Evolutionary conservation across 192 early-diverging fungal species (phyloP).

Genomic region (Rhizophagus prolifer): DNA sequence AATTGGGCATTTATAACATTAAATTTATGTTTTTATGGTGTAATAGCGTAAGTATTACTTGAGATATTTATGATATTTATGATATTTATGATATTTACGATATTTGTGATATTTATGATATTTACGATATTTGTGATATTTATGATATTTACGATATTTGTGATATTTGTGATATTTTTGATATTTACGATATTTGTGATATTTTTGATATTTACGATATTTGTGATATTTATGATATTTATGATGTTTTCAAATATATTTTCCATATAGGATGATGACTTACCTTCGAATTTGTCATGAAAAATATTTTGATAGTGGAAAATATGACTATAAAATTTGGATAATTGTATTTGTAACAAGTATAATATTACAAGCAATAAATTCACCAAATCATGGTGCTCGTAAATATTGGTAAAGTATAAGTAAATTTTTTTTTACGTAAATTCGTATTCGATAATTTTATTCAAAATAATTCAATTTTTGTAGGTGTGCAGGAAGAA

Average conservation of each 20-base stretch:
- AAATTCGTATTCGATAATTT: too few species aligned
- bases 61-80: too few species aligned
- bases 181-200: too few species aligned
- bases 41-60: not conserved
- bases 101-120: too few species aligned
- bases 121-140: too few species aligned
- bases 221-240: too few species aligned
- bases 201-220: too few species aligned
- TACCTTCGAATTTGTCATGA: conserved; percentile 5
- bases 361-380: not conserved
- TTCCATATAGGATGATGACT: not conserved
- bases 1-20: not conserved
- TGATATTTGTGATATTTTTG: too few species aligned
- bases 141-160: too few species aligned
- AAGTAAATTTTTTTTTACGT: too few species aligned
- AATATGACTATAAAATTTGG: conserved; percentile 5
- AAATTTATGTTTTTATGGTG: not conserved
- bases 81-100: too few species aligned
- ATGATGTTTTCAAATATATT: too few species aligned
- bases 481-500: not conserved
- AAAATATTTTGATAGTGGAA: not conserved
- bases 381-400: not conserved
- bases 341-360: not conserved
- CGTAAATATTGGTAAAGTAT: conserved; percentile 1
- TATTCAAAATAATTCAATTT: not conserved